A percentile compares a stretch with the other conserved stretches of the same genome.
Evolutionary conservation across 108 stramenopile genomes (phyloP).

Genomic region (Discostella stelligeroides): DNA sequence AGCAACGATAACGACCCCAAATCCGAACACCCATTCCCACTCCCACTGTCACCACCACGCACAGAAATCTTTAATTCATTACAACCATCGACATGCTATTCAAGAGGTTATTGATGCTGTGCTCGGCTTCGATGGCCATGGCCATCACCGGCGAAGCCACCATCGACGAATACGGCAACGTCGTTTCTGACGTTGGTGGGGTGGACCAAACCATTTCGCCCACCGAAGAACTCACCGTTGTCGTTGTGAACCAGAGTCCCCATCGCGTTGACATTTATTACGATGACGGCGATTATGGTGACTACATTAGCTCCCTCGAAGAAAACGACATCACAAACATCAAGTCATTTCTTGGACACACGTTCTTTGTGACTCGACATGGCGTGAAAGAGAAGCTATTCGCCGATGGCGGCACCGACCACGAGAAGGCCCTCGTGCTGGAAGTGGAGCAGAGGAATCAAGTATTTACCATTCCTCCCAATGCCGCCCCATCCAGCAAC

Average conservation of each 20-base stretch:
- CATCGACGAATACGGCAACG: conserved; percentile 19
- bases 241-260: conserved; percentile 13
- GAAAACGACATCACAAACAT: conserved; percentile 16
- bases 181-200: conserved; percentile 1
- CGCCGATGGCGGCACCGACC: conserved; percentile 30
- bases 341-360: conserved; percentile 50
- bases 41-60: no score
- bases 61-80: no score
- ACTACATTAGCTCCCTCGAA: conserved; percentile 49
- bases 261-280: conserved; percentile 62
- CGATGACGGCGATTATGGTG: conserved; percentile 61
- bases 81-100: not conserved
- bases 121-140: not conserved
- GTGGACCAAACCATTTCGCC: conserved; percentile 15
- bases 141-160: conserved; percentile 13
- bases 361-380: conserved; percentile 67
- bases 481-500: conserved; percentile 51
- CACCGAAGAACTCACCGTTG: conserved; percentile 5
- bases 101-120: conserved; percentile 2
- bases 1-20: no score
- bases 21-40: no score
- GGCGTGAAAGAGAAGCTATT: conserved; percentile 66
- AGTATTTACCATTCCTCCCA: conserved; percentile 48
- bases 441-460: conserved; percentile 28
- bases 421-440: conserved; percentile 38